Base-by-base conservation (phyloP, 2,329 filamentous ascomycete species). In the Penicillium olsonii region DNA sequence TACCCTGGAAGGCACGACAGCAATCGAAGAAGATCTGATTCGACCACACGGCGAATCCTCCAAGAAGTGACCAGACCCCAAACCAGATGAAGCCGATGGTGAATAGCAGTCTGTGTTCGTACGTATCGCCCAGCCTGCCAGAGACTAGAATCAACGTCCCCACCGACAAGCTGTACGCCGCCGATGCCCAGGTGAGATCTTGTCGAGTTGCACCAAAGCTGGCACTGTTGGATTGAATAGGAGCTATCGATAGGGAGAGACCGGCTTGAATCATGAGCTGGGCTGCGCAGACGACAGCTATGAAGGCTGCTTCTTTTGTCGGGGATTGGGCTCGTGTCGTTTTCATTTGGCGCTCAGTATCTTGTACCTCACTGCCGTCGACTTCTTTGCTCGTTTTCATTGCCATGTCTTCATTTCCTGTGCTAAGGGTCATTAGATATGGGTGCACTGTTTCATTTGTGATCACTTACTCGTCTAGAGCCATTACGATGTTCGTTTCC, bases 151-250 rank as follows among this genome's bases (percentile, higher is more conserved):
- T 70, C 51, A 71, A 70, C 3, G 65, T 68, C 12, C 68, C 66
- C 47, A 66, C 53, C 0, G 67, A 69, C 43, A 84, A 61, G 15
- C 72, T 75, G 60, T 83, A 86, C 3, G 78, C 79, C 2, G 80
- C 79, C 5, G 80, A 73, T 39, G 78, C 74, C 81, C 83, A 84
- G 26, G 74, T 74, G 18, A 82, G 66, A 22, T 75, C 64, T 17
- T 72, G 73, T 0, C 69, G 64, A 10, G 72, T 69, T n/a, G 61
- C 69, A 31, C 68, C 67, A 54, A 82, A 82, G 35, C 67, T 73
- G 10, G 57, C 52, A 17, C 75, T 76, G 37, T 82, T 79, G 29
- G 74, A 67, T 39, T 66, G 67, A 1, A 80, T 65, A 6, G 79
- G 76, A 8, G 77, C 69, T 33, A 83, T 66, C 0, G 71, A 72